phyloP scores from a whole-genome alignment of 805 yeast genomes.

The Kuraishia capsulata region DNA sequence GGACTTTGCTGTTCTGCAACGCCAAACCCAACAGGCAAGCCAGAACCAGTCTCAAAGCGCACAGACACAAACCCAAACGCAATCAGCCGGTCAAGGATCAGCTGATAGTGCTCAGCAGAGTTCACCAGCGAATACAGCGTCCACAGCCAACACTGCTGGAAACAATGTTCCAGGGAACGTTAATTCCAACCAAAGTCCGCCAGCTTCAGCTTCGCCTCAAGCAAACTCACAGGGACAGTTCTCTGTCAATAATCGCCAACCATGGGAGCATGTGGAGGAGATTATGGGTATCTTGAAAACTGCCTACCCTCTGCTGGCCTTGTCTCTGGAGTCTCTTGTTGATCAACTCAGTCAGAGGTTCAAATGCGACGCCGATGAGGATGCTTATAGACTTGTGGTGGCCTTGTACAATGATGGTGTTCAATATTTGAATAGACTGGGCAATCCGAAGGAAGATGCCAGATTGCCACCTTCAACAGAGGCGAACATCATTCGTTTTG shows the following conservation, averaged over 20 bases:
- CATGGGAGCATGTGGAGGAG: constrained; percentile 90
- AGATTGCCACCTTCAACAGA: constrained; percentile 87
- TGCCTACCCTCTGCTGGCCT: constrained; percentile 87
- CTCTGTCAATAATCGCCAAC: constrained; percentile 43
- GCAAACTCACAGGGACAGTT: constrained; percentile 5
- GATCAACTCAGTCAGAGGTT: constrained; percentile 93
- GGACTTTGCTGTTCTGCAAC: constrained; percentile 79
- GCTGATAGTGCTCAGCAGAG: constrained; percentile 4
- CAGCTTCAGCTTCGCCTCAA: constrained; percentile 4
- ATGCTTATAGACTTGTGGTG: constrained; percentile 86
- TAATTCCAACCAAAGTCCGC: constrained; percentile 2
- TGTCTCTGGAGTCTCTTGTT: constrained; percentile 88
- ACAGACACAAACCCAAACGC: constrained; percentile 7
- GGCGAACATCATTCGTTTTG: constrained; percentile 77
- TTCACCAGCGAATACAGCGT: constrained; percentile 4
- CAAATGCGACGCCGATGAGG: constrained; percentile 92
- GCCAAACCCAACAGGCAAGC: constrained; percentile 40
- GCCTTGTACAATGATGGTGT: constrained; percentile 92
- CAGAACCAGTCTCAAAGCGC: constrained; percentile 3
- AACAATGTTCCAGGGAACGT: constrained; percentile 3
- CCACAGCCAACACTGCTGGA: constrained; percentile 2
- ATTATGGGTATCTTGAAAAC: constrained; percentile 93
- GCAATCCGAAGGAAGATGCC: constrained; percentile 82
- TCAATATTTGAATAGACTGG: constrained; percentile 77
- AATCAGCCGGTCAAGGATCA: constrained; percentile 10